phyloP scores from a whole-genome alignment of 805 yeast genomes.

The Sungouiella blattae region DNA sequence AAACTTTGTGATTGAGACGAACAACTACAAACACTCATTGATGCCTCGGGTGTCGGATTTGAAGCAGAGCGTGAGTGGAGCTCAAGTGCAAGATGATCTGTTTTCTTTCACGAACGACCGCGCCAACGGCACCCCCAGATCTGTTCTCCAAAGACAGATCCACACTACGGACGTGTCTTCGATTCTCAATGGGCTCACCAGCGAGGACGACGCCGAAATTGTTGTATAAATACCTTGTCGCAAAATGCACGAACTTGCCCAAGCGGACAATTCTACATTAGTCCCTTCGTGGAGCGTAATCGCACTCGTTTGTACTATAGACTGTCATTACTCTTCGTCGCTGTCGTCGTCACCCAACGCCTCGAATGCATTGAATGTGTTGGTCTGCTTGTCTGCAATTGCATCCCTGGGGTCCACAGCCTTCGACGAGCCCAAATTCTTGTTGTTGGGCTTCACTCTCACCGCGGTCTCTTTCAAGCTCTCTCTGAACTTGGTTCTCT shows the following conservation, averaged over 20 bases:
- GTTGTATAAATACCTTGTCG: conserved; percentile 4
- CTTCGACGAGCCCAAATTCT: conserved; percentile 69
- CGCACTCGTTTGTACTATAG: too few relatives aligned
- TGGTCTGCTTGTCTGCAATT: conserved; percentile 62
- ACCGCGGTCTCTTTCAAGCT: conserved; percentile 45
- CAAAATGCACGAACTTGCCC: conserved; percentile 21
- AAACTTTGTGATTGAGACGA: background rate
- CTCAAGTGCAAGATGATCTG: conserved; percentile 2
- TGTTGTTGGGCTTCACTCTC: conserved; percentile 67
- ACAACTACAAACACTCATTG: conserved; percentile 1
- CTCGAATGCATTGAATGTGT: conserved; percentile 75
- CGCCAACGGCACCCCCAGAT: conserved; percentile 14
- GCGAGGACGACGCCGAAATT: conserved; percentile 29
- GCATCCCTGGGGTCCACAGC: conserved; percentile 73
- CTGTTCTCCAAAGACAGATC: conserved; percentile 31
- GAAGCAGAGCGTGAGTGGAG: conserved; percentile 9
- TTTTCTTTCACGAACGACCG: conserved; percentile 2
- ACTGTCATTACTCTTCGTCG: conserved; percentile 18
- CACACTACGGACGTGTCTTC: conserved; percentile 30
- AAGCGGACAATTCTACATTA: conserved; percentile 1
- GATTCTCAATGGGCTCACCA: conserved; percentile 31
- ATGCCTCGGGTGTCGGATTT: conserved; percentile 16
- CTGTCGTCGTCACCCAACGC: conserved; percentile 66
- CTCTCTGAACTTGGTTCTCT: conserved; percentile 44
- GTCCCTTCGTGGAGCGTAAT: too few relatives aligned